phyloP scores from a whole-genome alignment of 805 yeast genomes.

The Candida coleopterorum region DNA sequence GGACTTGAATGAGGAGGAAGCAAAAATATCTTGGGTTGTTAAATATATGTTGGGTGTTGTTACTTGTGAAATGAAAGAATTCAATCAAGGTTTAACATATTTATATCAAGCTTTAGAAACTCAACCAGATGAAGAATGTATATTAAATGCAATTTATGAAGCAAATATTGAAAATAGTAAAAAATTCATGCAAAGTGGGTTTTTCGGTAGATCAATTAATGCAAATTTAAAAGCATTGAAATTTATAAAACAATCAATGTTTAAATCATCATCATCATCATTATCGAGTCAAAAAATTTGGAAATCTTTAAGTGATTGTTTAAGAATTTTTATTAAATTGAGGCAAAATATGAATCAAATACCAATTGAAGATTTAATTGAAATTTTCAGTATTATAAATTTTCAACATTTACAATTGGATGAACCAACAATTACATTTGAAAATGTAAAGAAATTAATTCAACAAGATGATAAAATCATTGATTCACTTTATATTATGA shows the following conservation, averaged over 20 bases:
- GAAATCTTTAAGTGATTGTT: constrained; percentile 58
- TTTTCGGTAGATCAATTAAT: constrained; percentile 58
- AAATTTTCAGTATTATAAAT: constrained; percentile 15
- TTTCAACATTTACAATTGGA: constrained; percentile 7
- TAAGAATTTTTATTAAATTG: constrained; percentile 49
- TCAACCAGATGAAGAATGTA: constrained; percentile 45
- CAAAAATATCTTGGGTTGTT: constrained; percentile 58
- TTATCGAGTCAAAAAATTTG: constrained; percentile 51
- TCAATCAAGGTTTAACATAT: constrained; percentile 50
- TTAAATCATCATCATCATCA: constrained; percentile 32
- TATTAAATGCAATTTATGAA: constrained; percentile 50
- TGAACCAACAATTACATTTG: constrained; percentile 10
- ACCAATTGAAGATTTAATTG: constrained; percentile 35
- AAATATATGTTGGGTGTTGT: constrained; percentile 65
- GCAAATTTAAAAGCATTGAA: constrained; percentile 44
- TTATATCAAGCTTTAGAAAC: constrained; percentile 38
- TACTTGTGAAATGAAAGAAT: constrained; percentile 60
- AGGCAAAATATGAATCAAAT: constrained; percentile 48
- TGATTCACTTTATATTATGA: constrained; percentile 34
- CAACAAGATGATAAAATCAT: constrained; percentile 11
- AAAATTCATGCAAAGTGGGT: constrained; percentile 53
- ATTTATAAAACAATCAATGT: constrained; percentile 34
- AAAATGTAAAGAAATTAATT: constrained; percentile 17
- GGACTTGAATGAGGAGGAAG: too few relatives aligned
- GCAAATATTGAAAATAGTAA: constrained; percentile 52